Conservation (phyloP, 2,329 filamentous ascomycete genomes). For the Dactylonectria macrodidyma region DNA sequence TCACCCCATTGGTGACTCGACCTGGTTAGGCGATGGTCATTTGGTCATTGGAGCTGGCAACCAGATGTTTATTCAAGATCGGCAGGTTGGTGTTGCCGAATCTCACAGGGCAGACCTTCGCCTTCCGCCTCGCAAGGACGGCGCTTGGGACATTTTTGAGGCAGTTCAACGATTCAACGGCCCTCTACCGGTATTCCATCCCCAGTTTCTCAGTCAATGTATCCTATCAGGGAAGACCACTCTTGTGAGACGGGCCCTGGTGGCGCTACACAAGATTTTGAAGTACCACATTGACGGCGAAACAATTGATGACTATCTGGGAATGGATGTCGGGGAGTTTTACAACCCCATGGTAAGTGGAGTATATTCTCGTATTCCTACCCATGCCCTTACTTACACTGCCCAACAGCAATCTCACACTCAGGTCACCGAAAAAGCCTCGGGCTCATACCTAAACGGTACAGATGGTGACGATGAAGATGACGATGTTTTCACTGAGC, state of each 20-base stretch:
- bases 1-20: constrained; percentile 92
- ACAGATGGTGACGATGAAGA: constrained; percentile 61
- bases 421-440: constrained; percentile 47
- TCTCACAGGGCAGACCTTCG: constrained; percentile 69
- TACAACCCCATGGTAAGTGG: constrained; percentile 56
- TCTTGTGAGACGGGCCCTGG: constrained; percentile 80
- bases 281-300: constrained; percentile 91
- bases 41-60: constrained; percentile 92
- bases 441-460: constrained; percentile 57
- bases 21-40: constrained; percentile 89
- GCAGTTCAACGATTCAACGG: constrained; percentile 89
- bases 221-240: constrained; percentile 83
- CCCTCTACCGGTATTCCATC: constrained; percentile 91
- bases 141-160: constrained; percentile 81
- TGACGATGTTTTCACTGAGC: constrained; percentile 78
- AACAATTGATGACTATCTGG: constrained; percentile 82
- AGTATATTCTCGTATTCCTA: neutral
- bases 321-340: constrained; percentile 73
- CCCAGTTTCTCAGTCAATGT: constrained; percentile 89
- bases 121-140: constrained; percentile 63
- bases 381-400: constrained; percentile 22
- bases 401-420: constrained; percentile 35
- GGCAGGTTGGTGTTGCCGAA: constrained; percentile 77
- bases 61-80: constrained; percentile 88
- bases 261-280: constrained; percentile 80